Base-by-base conservation (phyloP, 495 filamentous ascomycete species). In the Tuber melanosporum region DNA sequence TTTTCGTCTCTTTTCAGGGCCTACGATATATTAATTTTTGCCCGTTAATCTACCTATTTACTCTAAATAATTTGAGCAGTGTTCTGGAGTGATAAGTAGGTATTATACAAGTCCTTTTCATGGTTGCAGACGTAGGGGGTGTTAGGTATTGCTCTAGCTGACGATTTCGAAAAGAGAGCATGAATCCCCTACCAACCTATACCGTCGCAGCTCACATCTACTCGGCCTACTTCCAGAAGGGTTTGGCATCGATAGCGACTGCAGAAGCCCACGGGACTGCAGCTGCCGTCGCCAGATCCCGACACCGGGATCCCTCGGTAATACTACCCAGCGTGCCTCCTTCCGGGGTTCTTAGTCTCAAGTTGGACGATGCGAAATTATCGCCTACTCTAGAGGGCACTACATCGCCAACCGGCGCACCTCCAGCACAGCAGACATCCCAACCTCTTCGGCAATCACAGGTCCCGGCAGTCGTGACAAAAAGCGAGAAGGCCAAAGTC, bases 181-280 rank as follows among this genome's bases (percentile, higher is more conserved):
- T 66, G 57, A 66, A 66, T 36, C 57, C 57, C 5, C 71, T 75
- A 43, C 73, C 78, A 79, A 80, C 77, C 46, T 80, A 79, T 57
- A 80, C 78, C 19, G 42, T 79, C 45, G 52, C 77, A 71, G 73
- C 75, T 45, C 73, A 70, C 19, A 74, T 79, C 46, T 80, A 80
- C 52, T 71, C 70, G 39, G 74, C 73, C 26, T 76, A 75, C 52
- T 73, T 80, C 49, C 70, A 79, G 32, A 78, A 72, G 36, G 41
- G 70, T 46, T 42, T 5, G 26, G 57, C 10, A 26, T 32, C 26
- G 32, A 36, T 66, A 66, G 26, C 26, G 57, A 36, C 57, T 36
- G 26, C 26, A 66, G 57, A 66, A 36, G 10, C n/a, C n/a, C 10
- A 62, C 14, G 10, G 52, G 10, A 14, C n/a, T n/a, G 22, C 52